phyloP scores from a whole-genome alignment of 2,329 filamentous ascomycete genomes.

The Rhynchosporium agropyri region DNA sequence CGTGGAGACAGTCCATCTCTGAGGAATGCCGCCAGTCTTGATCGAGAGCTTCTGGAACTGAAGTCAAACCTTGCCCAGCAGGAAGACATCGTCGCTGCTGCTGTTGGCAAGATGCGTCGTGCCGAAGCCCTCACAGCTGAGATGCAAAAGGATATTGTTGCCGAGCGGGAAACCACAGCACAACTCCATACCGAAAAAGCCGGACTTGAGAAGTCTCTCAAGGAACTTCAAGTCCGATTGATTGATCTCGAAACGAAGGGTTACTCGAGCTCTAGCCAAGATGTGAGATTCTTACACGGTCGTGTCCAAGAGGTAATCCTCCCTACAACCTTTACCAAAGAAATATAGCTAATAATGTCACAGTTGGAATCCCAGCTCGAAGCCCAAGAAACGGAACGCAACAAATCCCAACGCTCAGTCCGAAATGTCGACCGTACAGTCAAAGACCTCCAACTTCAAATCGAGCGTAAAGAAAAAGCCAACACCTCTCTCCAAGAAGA shows the following conservation, averaged over 20 bases:
- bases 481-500: constrained; percentile 82
- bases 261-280: constrained; percentile 90
- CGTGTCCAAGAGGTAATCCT: constrained; percentile 86
- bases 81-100: constrained; percentile 87
- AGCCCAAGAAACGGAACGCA: constrained; percentile 75
- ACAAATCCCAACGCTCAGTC: constrained; percentile 80
- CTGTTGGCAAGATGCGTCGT: constrained; percentile 95
- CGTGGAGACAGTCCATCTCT: constrained; percentile 84
- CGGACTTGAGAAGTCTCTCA: constrained; percentile 82
- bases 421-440: constrained; percentile 93
- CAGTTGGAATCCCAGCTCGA: constrained; percentile 89
- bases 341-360: constrained; percentile 35
- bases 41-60: constrained; percentile 86
- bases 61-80: constrained; percentile 89
- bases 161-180: constrained; percentile 79
- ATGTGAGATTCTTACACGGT: constrained; percentile 92
- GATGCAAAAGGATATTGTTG: constrained; percentile 88
- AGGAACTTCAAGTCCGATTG: constrained; percentile 85
- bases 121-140: constrained; percentile 86
- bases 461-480: constrained; percentile 90
- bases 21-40: constrained; percentile 84
- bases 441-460: constrained; percentile 88
- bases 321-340: constrained; percentile 30
- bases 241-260: constrained; percentile 97
- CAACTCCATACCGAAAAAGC: constrained; percentile 90